Evolutionary conservation across 1,139 yeast genomes (phyloP).

Genomic region (Zygosaccharomyces pseudobailii): DNA sequence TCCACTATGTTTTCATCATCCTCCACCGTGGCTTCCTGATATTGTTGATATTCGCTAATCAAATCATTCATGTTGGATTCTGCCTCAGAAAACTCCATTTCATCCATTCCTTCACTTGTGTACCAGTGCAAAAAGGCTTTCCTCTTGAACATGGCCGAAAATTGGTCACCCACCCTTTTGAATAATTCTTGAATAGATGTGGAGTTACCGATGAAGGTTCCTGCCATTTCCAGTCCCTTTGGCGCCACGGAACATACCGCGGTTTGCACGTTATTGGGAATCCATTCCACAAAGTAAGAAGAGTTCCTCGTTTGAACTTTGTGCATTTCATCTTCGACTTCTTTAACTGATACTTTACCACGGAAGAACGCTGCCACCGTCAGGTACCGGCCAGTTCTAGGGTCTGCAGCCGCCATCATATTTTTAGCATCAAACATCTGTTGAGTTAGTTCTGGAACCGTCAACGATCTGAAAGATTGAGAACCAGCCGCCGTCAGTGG

Average conservation of each 20-base stretch:
- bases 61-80: conserved; percentile 76
- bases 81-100: conserved; percentile 88
- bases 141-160: conserved; percentile 87
- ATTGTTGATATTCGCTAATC: conserved; percentile 86
- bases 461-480: conserved; percentile 73
- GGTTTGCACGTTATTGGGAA: conserved; percentile 93
- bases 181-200: conserved; percentile 89
- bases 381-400: conserved; percentile 82
- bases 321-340: conserved; percentile 90
- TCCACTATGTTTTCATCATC: conserved; percentile 63
- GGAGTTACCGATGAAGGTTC: conserved; percentile 88
- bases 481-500: conserved; percentile 80
- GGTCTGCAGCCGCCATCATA: conserved; percentile 95
- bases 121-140: conserved; percentile 96
- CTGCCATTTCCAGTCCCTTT: conserved; percentile 78
- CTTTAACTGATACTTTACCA: conserved; percentile 87
- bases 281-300: conserved; percentile 88
- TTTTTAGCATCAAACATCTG: conserved; percentile 88
- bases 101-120: conserved; percentile 94
- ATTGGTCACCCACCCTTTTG: conserved; percentile 85
- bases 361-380: conserved; percentile 97
- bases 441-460: conserved; percentile 88
- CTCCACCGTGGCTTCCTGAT: conserved; percentile 76
- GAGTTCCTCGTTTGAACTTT: conserved; percentile 79
- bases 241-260: conserved; percentile 92